Evolutionary conservation across 768 basidiomycete species (phyloP).

Genomic region (Auricularia auricula-judae): DNA sequence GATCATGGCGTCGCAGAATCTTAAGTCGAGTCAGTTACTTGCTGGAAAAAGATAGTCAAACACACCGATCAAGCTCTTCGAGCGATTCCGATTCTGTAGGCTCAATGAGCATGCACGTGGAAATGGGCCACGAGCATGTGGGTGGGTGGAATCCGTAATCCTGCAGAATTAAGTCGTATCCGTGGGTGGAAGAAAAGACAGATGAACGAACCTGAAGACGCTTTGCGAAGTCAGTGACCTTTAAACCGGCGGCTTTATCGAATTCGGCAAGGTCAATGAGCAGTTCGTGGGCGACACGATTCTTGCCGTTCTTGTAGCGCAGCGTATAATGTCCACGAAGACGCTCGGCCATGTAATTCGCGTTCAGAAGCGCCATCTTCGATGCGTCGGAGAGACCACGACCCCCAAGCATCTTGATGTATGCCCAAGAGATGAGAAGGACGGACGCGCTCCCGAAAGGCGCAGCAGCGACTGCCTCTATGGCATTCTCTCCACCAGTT

Average conservation of each 20-base stretch:
- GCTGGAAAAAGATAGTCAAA: not conserved
- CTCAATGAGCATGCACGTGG: constrained; percentile 95
- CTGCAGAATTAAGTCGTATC: constrained; percentile 20
- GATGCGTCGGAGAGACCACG: constrained; percentile 78
- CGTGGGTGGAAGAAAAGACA: not conserved
- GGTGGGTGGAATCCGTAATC: constrained; percentile 95
- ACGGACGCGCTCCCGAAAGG: constrained; percentile 95
- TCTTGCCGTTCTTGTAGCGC: constrained; percentile 83
- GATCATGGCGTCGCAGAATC: constrained; percentile 99
- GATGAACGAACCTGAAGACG: constrained; percentile 60
- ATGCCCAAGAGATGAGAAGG: constrained; percentile 95
- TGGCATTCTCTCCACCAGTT: constrained; percentile 57
- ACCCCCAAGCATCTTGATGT: constrained; percentile 99
- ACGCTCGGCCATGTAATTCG: constrained; percentile 93
- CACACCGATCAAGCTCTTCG: constrained; percentile 80
- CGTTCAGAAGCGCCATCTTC: constrained; percentile 80
- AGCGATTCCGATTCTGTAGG: constrained; percentile 94
- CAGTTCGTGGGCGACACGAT: constrained; percentile 90
- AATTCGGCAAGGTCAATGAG: constrained; percentile 94
- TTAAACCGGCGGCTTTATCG: constrained; percentile 77
- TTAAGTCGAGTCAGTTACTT: constrained; percentile 15
- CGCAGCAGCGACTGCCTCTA: constrained; percentile 81
- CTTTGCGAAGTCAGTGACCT: constrained; percentile 95
- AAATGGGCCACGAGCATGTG: constrained; percentile 96
- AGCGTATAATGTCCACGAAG: constrained; percentile 77